Conservation (phyloP, 345 rosid species). For the Gossypium bickii region DNA sequence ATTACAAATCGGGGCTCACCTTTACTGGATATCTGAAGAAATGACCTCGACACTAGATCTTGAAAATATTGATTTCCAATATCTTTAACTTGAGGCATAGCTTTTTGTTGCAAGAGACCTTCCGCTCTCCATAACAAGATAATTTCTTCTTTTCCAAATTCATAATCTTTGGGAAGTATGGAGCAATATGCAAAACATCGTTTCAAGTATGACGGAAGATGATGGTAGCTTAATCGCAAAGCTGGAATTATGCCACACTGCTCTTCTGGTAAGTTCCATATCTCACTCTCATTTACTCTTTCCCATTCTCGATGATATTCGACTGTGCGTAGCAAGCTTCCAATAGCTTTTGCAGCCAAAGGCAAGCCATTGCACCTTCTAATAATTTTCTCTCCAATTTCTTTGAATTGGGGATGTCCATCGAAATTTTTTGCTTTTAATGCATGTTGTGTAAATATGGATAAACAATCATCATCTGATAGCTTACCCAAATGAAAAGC, state of each 20-base stretch:
- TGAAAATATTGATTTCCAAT: not conserved
- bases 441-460: constrained; percentile 18
- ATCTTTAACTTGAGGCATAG: not conserved
- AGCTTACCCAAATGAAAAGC: not conserved
- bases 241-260: constrained; percentile 10
- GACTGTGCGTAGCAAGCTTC: not conserved
- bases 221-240: constrained; percentile 10
- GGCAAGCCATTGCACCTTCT: constrained; percentile 19
- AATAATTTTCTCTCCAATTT: constrained; percentile 31
- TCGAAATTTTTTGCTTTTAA: not conserved
- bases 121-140: constrained; percentile 1
- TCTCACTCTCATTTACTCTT: constrained; percentile 14
- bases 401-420: constrained; percentile 21
- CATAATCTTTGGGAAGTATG: constrained; percentile 15
- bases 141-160: not conserved
- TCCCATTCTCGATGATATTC: too few species aligned
- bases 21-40: not conserved
- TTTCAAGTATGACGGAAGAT: constrained; percentile 23
- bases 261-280: constrained; percentile 24
- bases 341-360: constrained; percentile 22
- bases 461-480: not conserved
- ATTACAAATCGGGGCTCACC: not conserved
- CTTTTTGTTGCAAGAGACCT: not conserved
- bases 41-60: not conserved
- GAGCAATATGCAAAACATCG: constrained; percentile 32